These are phyloP conservation scores for Mortierella sp. DNA, from an alignment of 371 early-diverging fungal species.

Conservation along the genomic window DNA sequence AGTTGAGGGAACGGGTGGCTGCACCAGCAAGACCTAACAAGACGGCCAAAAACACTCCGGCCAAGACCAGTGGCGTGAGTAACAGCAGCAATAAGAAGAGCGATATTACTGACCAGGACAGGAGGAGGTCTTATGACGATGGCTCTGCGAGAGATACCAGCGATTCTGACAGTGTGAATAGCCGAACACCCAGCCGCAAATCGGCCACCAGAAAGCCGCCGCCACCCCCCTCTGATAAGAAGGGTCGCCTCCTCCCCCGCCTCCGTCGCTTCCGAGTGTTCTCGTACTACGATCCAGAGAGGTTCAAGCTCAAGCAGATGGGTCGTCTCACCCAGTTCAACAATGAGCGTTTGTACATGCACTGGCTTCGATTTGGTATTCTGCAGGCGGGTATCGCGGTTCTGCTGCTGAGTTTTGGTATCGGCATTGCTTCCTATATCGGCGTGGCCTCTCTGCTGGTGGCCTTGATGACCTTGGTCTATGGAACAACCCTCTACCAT, in stretches of 20 bases:
- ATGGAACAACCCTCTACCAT: constrained; percentile 36
- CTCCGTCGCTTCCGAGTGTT: constrained; percentile 3
- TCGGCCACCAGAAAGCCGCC: too few relatives aligned
- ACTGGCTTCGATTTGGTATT: constrained; percentile 42
- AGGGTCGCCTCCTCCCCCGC: not conserved
- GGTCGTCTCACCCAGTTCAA: constrained; percentile 26
- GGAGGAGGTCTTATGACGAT: too few relatives aligned
- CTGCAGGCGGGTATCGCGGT: constrained; percentile 26
- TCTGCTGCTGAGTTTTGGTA: constrained; percentile 26
- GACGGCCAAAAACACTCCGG: too few relatives aligned
- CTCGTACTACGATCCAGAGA: constrained; percentile 8
- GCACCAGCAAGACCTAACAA: not conserved
- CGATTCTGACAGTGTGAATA: too few relatives aligned
- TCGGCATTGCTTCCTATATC: constrained; percentile 17
- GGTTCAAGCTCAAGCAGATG: constrained; percentile 14
- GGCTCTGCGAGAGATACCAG: too few relatives aligned
- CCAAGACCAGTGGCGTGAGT: too few relatives aligned
- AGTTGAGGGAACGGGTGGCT: not conserved
- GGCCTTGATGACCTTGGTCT: constrained; percentile 33
- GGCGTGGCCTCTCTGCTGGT: constrained; percentile 22
- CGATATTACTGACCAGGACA: too few relatives aligned
- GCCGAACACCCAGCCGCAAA: too few relatives aligned
- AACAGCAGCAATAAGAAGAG: too few relatives aligned
- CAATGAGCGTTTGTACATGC: constrained; percentile 46
- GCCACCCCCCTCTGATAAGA: too few relatives aligned